phyloP scores from a whole-genome alignment of 306 rosid species.

The Dicorynia guianensis region DNA sequence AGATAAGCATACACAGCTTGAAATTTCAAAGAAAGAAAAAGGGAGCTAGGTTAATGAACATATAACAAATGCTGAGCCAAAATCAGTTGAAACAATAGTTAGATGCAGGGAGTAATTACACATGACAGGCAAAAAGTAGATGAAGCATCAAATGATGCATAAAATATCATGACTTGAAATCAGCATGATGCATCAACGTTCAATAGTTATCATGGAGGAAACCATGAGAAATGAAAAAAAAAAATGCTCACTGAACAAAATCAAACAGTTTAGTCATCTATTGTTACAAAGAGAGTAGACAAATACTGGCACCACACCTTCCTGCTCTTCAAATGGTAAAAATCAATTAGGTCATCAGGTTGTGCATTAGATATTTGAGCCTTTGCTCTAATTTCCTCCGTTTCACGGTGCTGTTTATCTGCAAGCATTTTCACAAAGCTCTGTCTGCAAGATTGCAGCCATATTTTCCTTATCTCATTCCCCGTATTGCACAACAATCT shows the following conservation, averaged over 20 bases:
- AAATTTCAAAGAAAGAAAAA: slow-evolving; percentile 13
- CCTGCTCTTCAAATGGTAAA: slow-evolving; percentile 97
- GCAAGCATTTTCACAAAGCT: slow-evolving; percentile 97
- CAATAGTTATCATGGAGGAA: slow-evolving; percentile 8
- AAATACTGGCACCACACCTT: slow-evolving; percentile 61
- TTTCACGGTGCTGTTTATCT: slow-evolving; percentile 87
- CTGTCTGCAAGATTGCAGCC: slow-evolving; percentile 90
- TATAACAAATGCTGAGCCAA: slow-evolving; percentile 11
- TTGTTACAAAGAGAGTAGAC: slow-evolving; percentile 25
- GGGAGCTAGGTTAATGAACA: slow-evolving; percentile 6
- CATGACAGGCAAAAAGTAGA: slow-evolving; percentile 10
- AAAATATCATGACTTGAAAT: slow-evolving; percentile 15
- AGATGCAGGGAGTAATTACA: neutral
- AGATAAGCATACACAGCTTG: slow-evolving; percentile 28
- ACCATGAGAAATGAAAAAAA: neutral
- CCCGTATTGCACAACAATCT: slow-evolving; percentile 78
- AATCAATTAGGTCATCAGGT: slow-evolving; percentile 97
- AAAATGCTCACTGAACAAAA: neutral
- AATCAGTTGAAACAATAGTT: slow-evolving; percentile 11
- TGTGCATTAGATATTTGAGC: slow-evolving; percentile 91
- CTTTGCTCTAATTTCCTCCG: slow-evolving; percentile 84
- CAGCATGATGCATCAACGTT: neutral
- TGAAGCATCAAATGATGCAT: slow-evolving; percentile 7
- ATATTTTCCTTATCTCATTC: slow-evolving; percentile 77
- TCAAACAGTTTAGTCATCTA: neutral